Conservation (phyloP, 768 basidiomycete species). For the Pisolithus orientalis region DNA sequence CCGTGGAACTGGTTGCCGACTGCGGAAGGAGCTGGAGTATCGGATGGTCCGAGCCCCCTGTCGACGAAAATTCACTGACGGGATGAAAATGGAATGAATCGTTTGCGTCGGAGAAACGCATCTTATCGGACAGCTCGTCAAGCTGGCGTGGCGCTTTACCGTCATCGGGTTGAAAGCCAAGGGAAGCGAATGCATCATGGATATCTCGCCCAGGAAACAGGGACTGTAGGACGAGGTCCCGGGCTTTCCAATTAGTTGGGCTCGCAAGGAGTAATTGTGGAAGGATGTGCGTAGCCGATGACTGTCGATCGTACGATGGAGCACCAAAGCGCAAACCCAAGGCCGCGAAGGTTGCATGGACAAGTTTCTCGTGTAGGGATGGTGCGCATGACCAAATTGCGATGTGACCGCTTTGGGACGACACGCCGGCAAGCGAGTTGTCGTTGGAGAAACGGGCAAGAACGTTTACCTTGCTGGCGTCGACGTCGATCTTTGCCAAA, state of each 20-base stretch:
- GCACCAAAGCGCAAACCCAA: constrained; percentile 19
- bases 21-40: constrained; percentile 11
- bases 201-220: constrained; percentile 16
- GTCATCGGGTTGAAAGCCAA: constrained; percentile 39
- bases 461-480: constrained; percentile 4
- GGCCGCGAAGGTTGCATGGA: constrained; percentile 16
- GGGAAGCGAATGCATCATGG: constrained; percentile 41
- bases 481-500: constrained; percentile 14
- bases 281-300: constrained; percentile 6
- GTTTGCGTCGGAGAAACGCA: constrained; percentile 53
- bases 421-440: constrained; percentile 15
- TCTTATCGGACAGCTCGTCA: constrained; percentile 17
- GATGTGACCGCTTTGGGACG: constrained; percentile 18
- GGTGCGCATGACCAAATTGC: constrained; percentile 27
- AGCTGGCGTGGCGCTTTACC: constrained; percentile 22
- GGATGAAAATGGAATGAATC: constrained; percentile 65
- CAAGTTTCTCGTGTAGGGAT: constrained; percentile 18
- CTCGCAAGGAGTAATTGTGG: constrained; percentile 26
- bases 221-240: constrained; percentile 7
- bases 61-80: constrained; percentile 19
- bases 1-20: constrained; percentile 25
- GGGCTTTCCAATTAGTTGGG: constrained; percentile 18
- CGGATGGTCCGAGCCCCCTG: constrained; percentile 10
- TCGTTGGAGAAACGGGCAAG: constrained; percentile 17
- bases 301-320: background rate